Evolutionary conservation across 2,329 filamentous ascomycete genomes (phyloP), one percentile per base, ranked within the genome.

Genomic region (Verticillium nonalfalfae): DNA sequence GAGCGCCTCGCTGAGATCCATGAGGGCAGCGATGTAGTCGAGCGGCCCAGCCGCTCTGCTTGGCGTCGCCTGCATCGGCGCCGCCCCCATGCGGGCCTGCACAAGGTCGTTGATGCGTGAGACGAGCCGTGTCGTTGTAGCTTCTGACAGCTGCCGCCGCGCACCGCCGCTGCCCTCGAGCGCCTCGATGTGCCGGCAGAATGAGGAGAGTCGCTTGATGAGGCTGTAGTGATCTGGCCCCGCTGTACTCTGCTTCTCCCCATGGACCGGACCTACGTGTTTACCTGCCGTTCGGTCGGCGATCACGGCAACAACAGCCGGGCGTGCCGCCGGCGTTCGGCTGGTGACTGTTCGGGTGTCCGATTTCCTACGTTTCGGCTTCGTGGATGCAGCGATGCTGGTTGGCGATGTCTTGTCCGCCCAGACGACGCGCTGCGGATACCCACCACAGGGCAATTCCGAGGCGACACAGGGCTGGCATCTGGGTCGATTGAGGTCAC

Each of bases 1-100:
- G 2, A 79, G 68, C 6, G 75, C 73, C 50, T 73, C 69, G 61
- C 73, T 77, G 11, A 79, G 69, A 15, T 73, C 72, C 45, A 71
- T 69, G 4, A 79, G 65, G 0, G 74, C 75, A 0, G 71, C 69
- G 0, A 78, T 69, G 1, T 68, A 69, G 55, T 68, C 66, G 31
- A 61, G 66, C 36, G 26, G 26, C 26, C 26, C 26, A 31, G 26
- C 26, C 26, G 26, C 5, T 31, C 26, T 5, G 26, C 26, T 31
- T 5, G 5, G 4, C 26, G 26, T 31, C 26, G 26, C 5, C 26
- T 31, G 26, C 26, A 31, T 5, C 26, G 26, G 26, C 26, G 26
- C 26, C 26, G 35, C 1, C 21, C 56, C 18, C 34, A 15, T 5
- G 33, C 56, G 67, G 0, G 68, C 66, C 21, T 69, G 67, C 2